phyloP scores from a whole-genome alignment of 345 rosid genomes.

The Brassica nigra region DNA sequence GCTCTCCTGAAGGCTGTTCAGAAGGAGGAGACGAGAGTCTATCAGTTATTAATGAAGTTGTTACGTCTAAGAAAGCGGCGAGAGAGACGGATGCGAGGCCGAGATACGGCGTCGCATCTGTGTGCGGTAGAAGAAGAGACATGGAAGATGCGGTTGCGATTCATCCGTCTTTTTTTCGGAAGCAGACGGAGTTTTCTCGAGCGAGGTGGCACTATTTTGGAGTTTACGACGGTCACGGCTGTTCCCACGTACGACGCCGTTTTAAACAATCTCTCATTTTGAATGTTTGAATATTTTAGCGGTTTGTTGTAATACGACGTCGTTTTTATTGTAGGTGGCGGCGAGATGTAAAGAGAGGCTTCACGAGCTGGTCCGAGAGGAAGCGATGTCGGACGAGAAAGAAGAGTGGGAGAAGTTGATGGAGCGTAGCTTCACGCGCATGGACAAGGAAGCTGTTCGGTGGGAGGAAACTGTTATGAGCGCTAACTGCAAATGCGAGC shows the following conservation, averaged over 20 bases:
- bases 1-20: constrained; percentile 31
- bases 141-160: constrained; percentile 85
- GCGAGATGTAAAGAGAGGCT: constrained; percentile 59
- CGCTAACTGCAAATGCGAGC: constrained; percentile 62
- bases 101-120: constrained; percentile 69
- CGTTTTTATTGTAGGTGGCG: constrained; percentile 57
- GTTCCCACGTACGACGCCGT: constrained; percentile 60
- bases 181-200: constrained; percentile 24
- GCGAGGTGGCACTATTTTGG: constrained; percentile 63
- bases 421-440: constrained; percentile 66
- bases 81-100: constrained; percentile 37
- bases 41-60: not conserved
- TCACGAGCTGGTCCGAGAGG: constrained; percentile 65
- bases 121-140: constrained; percentile 81
- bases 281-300: not conserved
- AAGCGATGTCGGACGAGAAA: constrained; percentile 26
- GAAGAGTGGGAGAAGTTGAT: constrained; percentile 57
- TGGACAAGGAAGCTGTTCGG: constrained; percentile 61
- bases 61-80: constrained; percentile 8
- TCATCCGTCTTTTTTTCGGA: constrained; percentile 52
- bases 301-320: not conserved
- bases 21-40: constrained; percentile 1
- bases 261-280: not conserved
- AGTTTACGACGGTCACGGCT: constrained; percentile 79
- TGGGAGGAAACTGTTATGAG: constrained; percentile 30